Base-by-base conservation (phyloP, 2,329 filamentous ascomycete species). In the Alternaria consortialis region DNA sequence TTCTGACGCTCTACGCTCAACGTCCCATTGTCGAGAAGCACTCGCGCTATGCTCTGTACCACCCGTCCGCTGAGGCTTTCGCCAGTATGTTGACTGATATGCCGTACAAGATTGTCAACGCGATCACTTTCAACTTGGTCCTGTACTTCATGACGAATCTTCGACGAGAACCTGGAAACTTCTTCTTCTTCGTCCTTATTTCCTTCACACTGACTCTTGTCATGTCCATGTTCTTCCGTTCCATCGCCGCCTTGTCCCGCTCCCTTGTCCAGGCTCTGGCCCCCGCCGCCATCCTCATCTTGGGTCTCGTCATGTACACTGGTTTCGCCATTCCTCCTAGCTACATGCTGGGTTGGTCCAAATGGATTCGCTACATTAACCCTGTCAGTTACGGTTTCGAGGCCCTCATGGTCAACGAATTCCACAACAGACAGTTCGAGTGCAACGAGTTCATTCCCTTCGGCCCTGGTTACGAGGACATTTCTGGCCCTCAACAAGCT, bases 1-100 rank as follows among this genome's bases (percentile, higher is more conserved):
- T 97, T 74, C 80, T 95, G 34, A 93, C 91, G 0, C 85, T 97
- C 5, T 97, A 95, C 75, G 87, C 91, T 2, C 93, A 97, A 85
- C 90, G 94, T 37, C 91, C 91, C 1, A 97, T 97, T 70, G 92
- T 97, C 62, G 93, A 97, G 75, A 97, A 97, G 77, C 94, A 97
- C 70, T 82, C 85, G 57, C 88, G 91, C 59, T 97, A 97, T 75
- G 93, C 93, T 17, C 84, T 97, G 17, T 97, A 97, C 72, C 94
- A 97, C 72, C 93, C 94, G 0, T 93, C 91, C 9, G 91, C 93
- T 15, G 93, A 97, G 83, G 92, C 93, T n/a, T 85, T 92, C 60
- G 88, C 91, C 0, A 95, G 91, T 9, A 95, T 97, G 90, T 79
- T 97, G 31, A 90, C 87, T 64, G 94, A 97, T 70, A 80, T 97